Conservation (phyloP, 1,284 basidiomycete species). For the Quambalaria eucalypti region DNA sequence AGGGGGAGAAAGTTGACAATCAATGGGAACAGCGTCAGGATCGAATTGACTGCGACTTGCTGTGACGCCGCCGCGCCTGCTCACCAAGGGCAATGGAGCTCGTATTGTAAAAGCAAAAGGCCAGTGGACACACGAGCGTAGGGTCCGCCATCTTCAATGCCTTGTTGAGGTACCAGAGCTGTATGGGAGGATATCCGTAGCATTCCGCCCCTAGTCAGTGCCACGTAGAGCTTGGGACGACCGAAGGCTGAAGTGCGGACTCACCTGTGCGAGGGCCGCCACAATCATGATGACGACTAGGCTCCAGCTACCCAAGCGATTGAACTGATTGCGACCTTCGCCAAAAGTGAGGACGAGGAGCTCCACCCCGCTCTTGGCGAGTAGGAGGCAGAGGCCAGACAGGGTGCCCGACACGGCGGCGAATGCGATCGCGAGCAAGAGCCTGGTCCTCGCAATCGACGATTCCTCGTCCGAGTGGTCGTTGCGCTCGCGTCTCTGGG, state of each 20-base stretch:
- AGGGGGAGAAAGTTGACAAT: background rate
- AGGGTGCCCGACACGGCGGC: conserved; percentile 83
- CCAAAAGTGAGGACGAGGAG: conserved; percentile 68
- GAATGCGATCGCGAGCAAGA: conserved; percentile 74
- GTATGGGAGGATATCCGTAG: conserved; percentile 46
- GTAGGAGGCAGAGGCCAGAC: conserved; percentile 82
- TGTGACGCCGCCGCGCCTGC: no score
- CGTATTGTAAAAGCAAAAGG: conserved; percentile 91
- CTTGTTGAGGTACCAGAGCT: conserved; percentile 87
- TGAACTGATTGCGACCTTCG: conserved; percentile 68
- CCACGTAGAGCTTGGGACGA: conserved; percentile 12
- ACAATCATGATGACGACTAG: conserved; percentile 62
- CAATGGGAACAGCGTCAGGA: no score
- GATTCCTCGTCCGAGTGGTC: background rate
- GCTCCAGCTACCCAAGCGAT: conserved; percentile 67
- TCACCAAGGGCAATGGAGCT: conserved; percentile 55
- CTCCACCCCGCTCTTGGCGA: conserved; percentile 90
- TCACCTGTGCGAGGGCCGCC: conserved; percentile 58
- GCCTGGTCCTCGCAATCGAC: conserved; percentile 50
- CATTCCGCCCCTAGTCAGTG: no score
- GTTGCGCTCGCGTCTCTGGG: background rate
- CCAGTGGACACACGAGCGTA: conserved; percentile 81
- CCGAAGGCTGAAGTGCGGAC: no score
- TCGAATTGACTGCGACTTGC: background rate
- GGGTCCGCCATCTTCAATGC: conserved; percentile 64